Evolutionary conservation across 768 basidiomycete species (phyloP).

Genomic region (Tephrocybe sp.): DNA sequence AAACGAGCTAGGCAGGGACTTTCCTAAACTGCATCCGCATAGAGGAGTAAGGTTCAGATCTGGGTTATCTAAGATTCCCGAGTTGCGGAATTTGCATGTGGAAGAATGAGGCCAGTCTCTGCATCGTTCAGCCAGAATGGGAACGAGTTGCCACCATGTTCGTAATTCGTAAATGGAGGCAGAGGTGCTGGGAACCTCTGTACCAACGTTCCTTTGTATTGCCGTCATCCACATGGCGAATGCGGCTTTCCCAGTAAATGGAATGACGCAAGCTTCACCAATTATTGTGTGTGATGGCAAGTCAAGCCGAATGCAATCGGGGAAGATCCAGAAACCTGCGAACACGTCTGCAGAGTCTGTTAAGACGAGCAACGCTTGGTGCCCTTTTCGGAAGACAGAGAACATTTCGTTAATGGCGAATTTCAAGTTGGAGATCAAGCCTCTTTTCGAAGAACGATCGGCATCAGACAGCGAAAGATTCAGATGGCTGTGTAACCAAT

Average conservation of each 20-base stretch:
- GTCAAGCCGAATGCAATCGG: conserved; percentile 46
- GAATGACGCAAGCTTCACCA: conserved; percentile 47
- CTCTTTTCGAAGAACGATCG: conserved; percentile 13
- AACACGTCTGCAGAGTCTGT: conserved; percentile 17
- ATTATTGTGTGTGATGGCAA: conserved; percentile 47
- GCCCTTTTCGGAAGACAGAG: background rate
- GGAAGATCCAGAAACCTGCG: conserved; percentile 42
- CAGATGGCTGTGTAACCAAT: conserved; percentile 25
- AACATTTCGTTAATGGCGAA: conserved; percentile 6
- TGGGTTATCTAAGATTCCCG: conserved; percentile 35
- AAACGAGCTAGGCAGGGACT: conserved; percentile 38
- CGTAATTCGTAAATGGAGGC: conserved; percentile 22
- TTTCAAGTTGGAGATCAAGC: conserved; percentile 8
- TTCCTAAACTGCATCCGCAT: conserved; percentile 53
- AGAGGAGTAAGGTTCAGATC: conserved; percentile 39
- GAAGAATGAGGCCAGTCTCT: conserved; percentile 47
- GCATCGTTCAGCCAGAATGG: conserved; percentile 50
- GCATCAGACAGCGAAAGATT: conserved; percentile 18
- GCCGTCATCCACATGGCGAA: background rate
- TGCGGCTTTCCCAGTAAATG: conserved; percentile 25
- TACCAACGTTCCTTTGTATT: too few species aligned
- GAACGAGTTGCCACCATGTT: conserved; percentile 52
- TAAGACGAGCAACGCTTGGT: conserved; percentile 21
- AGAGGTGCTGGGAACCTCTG: background rate
- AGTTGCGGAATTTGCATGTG: conserved; percentile 45